These are phyloP conservation scores for Peronospora tabacina DNA, from an alignment of 352 stramenopile genomes.

Conservation along the genomic window DNA sequence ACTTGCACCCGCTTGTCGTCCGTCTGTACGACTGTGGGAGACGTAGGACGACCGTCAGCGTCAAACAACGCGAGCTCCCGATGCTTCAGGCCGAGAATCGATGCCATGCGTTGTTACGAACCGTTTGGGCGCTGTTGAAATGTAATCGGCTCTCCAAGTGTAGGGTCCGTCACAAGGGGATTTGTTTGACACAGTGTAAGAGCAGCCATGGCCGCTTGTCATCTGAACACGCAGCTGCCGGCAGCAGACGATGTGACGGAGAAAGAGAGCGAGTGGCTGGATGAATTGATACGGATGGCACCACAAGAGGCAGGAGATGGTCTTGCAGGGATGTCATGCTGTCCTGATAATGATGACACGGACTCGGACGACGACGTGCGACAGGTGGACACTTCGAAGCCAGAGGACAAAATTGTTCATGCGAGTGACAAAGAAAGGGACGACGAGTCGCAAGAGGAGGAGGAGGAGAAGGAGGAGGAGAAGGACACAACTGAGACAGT, in stretches of 20 bases:
- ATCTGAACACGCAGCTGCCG: conserved; percentile 7
- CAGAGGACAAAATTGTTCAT: conserved; percentile 10
- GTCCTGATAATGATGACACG: conserved; percentile 7
- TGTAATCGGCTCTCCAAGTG: not conserved
- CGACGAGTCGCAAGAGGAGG: conserved; percentile 11
- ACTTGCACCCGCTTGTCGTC: conserved; percentile 26
- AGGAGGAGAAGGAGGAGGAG: conserved; percentile 4
- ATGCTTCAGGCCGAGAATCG: conserved; percentile 53
- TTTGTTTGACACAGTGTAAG: too few species aligned
- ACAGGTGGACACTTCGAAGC: not conserved
- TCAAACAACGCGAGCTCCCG: conserved; percentile 49
- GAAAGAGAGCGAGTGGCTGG: conserved; percentile 10
- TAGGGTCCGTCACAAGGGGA: not conserved
- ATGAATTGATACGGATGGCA: too few species aligned
- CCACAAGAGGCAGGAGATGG: conserved; percentile 3
- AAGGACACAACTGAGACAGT: conserved; percentile 8
- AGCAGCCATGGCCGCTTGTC: too few species aligned
- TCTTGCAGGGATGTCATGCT: conserved; percentile 1
- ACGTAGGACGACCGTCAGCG: conserved; percentile 8
- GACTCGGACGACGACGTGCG: conserved; percentile 11
- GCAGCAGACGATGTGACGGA: conserved; percentile 24
- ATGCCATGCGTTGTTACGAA: conserved; percentile 9
- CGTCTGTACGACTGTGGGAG: conserved; percentile 3
- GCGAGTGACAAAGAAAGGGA: conserved; percentile 14
- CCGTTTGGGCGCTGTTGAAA: not conserved